A percentile compares a stretch with the other conserved stretches of the same genome.
phyloP scores from a whole-genome alignment of 331 rosid genomes.

The Dryas integrifolia region DNA sequence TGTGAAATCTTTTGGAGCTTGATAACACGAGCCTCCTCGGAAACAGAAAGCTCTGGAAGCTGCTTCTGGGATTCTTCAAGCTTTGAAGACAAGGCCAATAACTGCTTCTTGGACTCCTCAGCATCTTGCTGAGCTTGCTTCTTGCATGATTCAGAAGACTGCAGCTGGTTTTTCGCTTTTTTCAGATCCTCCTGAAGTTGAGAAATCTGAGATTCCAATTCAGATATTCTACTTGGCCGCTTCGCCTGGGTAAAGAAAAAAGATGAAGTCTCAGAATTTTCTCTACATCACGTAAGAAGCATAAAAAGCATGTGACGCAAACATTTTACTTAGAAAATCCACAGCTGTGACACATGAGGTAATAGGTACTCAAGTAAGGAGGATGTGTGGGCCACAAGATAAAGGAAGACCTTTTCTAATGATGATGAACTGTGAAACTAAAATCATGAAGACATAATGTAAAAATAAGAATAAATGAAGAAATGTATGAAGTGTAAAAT shows the following conservation, averaged over 20 bases:
- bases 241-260: constrained; percentile 51
- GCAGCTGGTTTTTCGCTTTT: constrained; percentile 55
- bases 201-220: constrained; percentile 77
- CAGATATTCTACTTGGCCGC: constrained; percentile 78
- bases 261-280: not conserved
- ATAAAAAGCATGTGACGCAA: not conserved
- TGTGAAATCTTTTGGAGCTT: constrained; percentile 52
- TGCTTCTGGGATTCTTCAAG: constrained; percentile 64
- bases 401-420: not conserved
- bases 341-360: not conserved
- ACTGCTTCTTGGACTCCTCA: constrained; percentile 58
- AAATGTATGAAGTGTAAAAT: no score
- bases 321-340: not conserved
- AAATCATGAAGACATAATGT: not conserved
- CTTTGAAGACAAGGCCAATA: constrained; percentile 51
- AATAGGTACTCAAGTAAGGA: not conserved
- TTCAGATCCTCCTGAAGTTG: constrained; percentile 75
- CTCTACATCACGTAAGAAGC: not conserved
- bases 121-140: constrained; percentile 67
- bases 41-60: constrained; percentile 51
- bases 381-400: not conserved
- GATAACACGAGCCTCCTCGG: constrained; percentile 46
- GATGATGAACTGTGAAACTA: not conserved
- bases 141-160: constrained; percentile 62
- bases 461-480: not conserved